Conservation (phyloP, 2,329 filamentous ascomycete species). For the Ceratocystis cacaofunesta region DNA sequence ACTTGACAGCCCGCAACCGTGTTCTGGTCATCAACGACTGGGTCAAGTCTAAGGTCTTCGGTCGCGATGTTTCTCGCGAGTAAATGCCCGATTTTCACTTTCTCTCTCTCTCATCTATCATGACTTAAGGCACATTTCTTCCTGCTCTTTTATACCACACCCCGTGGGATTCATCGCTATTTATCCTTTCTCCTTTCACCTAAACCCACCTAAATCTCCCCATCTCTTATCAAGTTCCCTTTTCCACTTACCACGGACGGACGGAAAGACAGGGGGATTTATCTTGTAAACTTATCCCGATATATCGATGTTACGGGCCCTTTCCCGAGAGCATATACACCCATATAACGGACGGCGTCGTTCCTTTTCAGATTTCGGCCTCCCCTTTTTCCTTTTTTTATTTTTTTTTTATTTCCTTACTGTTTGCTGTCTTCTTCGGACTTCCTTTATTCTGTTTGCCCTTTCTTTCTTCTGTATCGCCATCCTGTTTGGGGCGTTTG, state of each 20-base stretch:
- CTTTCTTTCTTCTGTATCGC: background rate
- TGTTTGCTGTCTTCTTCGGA: background rate
- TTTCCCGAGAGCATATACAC: background rate
- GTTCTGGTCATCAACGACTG: conserved; percentile 87
- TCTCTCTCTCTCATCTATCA: background rate
- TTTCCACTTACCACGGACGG: background rate
- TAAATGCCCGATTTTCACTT: conserved; percentile 28
- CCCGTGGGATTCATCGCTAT: background rate
- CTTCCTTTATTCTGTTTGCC: background rate
- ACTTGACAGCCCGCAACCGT: conserved; percentile 63
- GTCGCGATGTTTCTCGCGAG: conserved; percentile 82
- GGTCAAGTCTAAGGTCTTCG: conserved; percentile 93
- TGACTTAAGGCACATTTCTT: background rate
- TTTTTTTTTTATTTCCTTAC: background rate
- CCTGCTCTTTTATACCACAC: background rate
- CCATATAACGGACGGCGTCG: background rate
- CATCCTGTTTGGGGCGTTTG: background rate
- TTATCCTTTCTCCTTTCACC: background rate
- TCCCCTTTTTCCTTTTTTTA: background rate
- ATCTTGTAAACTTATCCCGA: conserved; percentile 2
- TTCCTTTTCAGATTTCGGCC: background rate
- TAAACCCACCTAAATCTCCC: too few species aligned
- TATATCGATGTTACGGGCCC: background rate
- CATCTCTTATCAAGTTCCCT: too few species aligned
- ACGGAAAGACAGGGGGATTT: background rate